These are phyloP conservation scores for Meyerozyma elateridarum DNA, from an alignment of 1,139 yeast species.

Conservation along the genomic window DNA sequence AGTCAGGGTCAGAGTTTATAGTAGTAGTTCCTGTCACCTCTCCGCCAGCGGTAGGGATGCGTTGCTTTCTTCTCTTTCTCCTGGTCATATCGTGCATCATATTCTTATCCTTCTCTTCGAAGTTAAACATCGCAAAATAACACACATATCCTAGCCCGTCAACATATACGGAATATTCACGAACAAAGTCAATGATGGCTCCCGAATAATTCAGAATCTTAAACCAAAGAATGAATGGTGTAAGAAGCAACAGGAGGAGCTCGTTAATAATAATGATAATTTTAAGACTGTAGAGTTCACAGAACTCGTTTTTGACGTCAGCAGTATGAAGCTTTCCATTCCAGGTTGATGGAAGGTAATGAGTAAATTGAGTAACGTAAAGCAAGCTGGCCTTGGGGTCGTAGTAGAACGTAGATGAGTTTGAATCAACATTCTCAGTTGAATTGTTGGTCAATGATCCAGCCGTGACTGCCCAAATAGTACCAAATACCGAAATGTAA, in stretches of 20 bases:
- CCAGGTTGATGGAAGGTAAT: conserved; percentile 86
- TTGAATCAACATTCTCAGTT: conserved; percentile 13
- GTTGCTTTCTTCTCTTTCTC: conserved; percentile 18
- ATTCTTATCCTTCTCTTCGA: conserved; percentile 55
- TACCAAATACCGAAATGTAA: conserved; percentile 82
- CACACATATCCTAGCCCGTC: conserved; percentile 96
- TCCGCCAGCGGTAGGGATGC: conserved; percentile 7
- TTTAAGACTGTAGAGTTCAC: conserved; percentile 70
- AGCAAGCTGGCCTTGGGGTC: conserved; percentile 85
- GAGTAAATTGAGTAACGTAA: conserved; percentile 81
- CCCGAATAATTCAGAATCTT: conserved; percentile 71
- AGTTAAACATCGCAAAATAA: conserved; percentile 86
- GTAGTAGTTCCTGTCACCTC: conserved; percentile 6
- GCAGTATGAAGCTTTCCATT: conserved; percentile 78
- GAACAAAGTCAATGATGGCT: conserved; percentile 77
- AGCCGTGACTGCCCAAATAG: conserved; percentile 69
- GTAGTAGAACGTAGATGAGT: conserved; percentile 44
- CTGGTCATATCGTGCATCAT: conserved; percentile 38
- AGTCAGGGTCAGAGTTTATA: conserved; percentile 20
- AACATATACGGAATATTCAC: conserved; percentile 84
- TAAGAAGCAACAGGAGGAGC: conserved; percentile 69
- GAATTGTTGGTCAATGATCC: conserved; percentile 2
- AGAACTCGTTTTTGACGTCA: conserved; percentile 77
- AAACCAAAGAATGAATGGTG: conserved; percentile 87
- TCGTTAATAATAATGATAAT: conserved; percentile 72